These are phyloP conservation scores for Botrytis galanthina DNA, from an alignment of 2,329 filamentous ascomycete species.

Conservation along the genomic window DNA sequence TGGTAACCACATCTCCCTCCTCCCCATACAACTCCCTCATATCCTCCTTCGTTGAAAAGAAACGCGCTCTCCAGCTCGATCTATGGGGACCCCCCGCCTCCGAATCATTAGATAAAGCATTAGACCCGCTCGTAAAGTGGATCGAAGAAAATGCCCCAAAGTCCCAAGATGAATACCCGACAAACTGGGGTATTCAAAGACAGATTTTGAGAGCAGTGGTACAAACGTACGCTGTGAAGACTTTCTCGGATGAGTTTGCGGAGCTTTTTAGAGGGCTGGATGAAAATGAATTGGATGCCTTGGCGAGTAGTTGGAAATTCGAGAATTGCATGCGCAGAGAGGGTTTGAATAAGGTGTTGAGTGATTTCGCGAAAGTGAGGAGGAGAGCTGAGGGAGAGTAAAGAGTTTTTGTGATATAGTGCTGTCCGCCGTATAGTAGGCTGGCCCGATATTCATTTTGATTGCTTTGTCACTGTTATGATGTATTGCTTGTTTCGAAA, in stretches of 20 bases:
- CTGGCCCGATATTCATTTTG: no score
- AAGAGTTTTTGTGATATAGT: neutral
- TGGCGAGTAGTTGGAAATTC: conserved; percentile 50
- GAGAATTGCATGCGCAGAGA: conserved; percentile 50
- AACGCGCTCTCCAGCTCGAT: conserved; percentile 52
- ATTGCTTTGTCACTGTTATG: neutral
- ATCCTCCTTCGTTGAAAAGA: conserved; percentile 54
- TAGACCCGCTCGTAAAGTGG: conserved; percentile 30
- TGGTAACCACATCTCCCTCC: conserved; percentile 46
- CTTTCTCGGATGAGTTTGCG: conserved; percentile 54
- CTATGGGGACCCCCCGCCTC: conserved; percentile 49
- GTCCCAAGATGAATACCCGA: conserved; percentile 29
- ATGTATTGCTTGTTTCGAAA: neutral
- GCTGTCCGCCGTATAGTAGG: neutral
- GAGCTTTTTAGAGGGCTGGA: conserved; percentile 52
- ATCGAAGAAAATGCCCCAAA: conserved; percentile 46
- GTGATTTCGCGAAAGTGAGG: conserved; percentile 25
- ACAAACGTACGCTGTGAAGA: conserved; percentile 50
- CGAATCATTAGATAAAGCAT: conserved; percentile 36
- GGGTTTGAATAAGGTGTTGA: conserved; percentile 34
- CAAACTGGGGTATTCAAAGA: conserved; percentile 49
- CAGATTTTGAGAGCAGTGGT: conserved; percentile 47
- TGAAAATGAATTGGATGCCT: conserved; percentile 50
- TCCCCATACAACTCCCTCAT: conserved; percentile 52
- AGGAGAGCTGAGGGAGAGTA: neutral